Evolutionary conservation across 164 flowering plant genomes (phyloP).

Genomic region (Tetracentron sinense): DNA sequence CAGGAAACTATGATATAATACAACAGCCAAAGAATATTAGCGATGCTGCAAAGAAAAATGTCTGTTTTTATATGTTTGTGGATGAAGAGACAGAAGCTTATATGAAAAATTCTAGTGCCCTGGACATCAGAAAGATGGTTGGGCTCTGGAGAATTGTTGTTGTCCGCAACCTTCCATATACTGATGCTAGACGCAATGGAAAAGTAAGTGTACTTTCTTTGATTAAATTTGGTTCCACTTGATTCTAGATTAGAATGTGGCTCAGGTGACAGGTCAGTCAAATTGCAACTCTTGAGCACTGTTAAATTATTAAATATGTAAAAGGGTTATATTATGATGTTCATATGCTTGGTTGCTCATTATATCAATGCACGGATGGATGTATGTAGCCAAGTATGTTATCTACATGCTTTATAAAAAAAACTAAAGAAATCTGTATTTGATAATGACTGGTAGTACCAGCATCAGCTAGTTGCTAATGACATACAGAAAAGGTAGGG

Average conservation of each 20-base stretch:
- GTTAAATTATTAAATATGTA: background rate
- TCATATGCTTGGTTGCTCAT: too few relatives aligned
- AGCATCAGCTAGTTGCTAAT: too few relatives aligned
- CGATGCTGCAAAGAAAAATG: conserved; percentile 47
- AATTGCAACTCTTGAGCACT: background rate
- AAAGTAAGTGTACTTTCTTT: conserved; percentile 47
- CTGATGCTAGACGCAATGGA: conserved; percentile 88
- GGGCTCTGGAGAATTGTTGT: conserved; percentile 89
- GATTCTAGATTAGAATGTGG: background rate
- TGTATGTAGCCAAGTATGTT: too few relatives aligned
- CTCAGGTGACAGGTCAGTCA: background rate
- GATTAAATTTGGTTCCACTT: background rate
- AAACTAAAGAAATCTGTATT: too few relatives aligned
- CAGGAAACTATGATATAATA: conserved; percentile 85
- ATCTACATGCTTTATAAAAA: too few relatives aligned
- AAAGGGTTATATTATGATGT: background rate
- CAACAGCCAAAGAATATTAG: conserved; percentile 80
- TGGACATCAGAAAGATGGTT: conserved; percentile 45
- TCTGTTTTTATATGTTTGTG: conserved; percentile 84
- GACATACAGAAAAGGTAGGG: too few relatives aligned
- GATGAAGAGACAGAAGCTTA: conserved; percentile 88
- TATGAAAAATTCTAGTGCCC: conserved; percentile 54
- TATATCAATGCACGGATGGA: too few relatives aligned
- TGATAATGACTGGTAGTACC: too few relatives aligned
- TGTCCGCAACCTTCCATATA: conserved; percentile 72